phyloP scores from a whole-genome alignment of 441 rosid species.

The Populus hybrid region DNA sequence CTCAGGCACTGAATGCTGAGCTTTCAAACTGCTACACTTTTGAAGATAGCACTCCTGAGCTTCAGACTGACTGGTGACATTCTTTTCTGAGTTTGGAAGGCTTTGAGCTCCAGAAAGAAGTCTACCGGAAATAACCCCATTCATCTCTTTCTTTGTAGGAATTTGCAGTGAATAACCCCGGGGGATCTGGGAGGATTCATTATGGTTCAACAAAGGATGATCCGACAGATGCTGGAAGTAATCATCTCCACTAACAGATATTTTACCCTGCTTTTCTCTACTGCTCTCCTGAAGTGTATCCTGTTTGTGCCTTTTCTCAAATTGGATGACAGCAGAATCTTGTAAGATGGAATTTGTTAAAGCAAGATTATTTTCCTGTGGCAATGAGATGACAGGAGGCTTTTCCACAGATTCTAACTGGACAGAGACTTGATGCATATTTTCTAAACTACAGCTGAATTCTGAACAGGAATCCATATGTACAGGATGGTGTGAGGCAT shows the following conservation, averaged over 20 bases:
- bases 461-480: constrained; percentile 32
- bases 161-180: constrained; percentile 46
- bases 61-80: constrained; percentile 19
- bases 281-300: constrained; percentile 28
- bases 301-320: constrained; percentile 27
- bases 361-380: constrained; percentile 30
- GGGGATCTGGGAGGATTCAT: constrained; percentile 39
- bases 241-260: constrained; percentile 33
- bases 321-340: constrained; percentile 32
- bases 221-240: constrained; percentile 28
- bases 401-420: constrained; percentile 34
- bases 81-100: constrained; percentile 39
- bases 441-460: constrained; percentile 34
- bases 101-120: constrained; percentile 29
- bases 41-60: constrained; percentile 51
- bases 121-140: constrained; percentile 32
- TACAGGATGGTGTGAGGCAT: constrained; percentile 28
- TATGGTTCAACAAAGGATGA: constrained; percentile 30
- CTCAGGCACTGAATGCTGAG: constrained; percentile 34
- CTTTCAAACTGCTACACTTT: constrained; percentile 48
- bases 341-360: constrained; percentile 23
- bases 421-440: constrained; percentile 36
- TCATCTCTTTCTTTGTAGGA: constrained; percentile 39
- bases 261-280: constrained; percentile 24
- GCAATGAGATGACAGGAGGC: constrained; percentile 30